Base-by-base conservation (phyloP, 2,329 filamentous ascomycete species). In the Colletotrichum higginsianum region DNA sequence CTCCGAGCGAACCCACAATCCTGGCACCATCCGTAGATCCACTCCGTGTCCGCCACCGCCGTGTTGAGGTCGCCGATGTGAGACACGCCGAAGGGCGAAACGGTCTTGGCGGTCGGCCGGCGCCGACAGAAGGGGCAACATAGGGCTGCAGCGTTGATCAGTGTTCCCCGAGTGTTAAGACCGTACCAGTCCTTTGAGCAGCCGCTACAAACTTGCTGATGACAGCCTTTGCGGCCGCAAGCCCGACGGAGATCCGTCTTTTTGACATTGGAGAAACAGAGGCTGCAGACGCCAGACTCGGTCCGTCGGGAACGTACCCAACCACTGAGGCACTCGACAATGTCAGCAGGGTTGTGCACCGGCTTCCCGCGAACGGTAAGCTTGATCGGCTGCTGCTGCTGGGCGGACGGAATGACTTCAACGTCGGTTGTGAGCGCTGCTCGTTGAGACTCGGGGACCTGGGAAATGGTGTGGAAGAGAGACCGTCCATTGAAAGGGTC, bases 51-150 rank as follows among this genome's bases (percentile, higher is more conserved):
- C 2, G 80, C 75, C 0, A 87, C 78, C 0, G 84, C 86, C 1
- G 75, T 74, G 2, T 75, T 75, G 30, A 86, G 70, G 46, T 83
- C 79, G 1, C 78, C 80, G 4, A 88, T 76, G 1, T 76, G 77
- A 4, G 81, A 79, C 44, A 86, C 77, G 0, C 81, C 80, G 62
- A 85, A 80, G 1, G 79, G 78, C 0, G 80, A 76, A 2, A 86
- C 74, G 1, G 80, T 82, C 63, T 78, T 79, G 5, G 82, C 75
- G 1, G 80, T 78, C 0, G 85, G 85, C 53, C 75, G 78, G 0
- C 86, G 82, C 30, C 86, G 80, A 70, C 86, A 88, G 77, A 88
- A 88, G 1, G 86, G 85, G 69, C 86, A 87, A 2, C 76, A 79
- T 5, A 88, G 81, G 0, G 86, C 85, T 0, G 85, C 84, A 0